Evolutionary conservation across 169 alveolate species (phyloP).

Genomic region (Cryptosporidium viatorum): DNA sequence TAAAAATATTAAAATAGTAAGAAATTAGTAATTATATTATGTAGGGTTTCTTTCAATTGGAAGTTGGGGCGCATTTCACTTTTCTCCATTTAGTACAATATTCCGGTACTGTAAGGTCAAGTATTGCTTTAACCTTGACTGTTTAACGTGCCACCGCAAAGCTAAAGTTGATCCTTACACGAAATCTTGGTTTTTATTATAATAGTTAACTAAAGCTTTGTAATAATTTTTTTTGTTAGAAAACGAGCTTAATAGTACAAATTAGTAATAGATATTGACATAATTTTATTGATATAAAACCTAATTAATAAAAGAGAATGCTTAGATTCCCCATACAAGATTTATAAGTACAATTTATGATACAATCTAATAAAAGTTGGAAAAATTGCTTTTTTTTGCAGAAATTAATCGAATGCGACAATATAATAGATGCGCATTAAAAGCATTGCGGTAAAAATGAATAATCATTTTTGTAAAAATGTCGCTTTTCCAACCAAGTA

Average conservation of each 20-base stretch:
- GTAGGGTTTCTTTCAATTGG: not conserved
- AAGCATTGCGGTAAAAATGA: conserved; percentile 23
- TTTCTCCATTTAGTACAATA: not conserved
- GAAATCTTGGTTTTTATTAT: not conserved
- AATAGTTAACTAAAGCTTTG: too few relatives aligned
- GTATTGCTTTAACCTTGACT: not conserved
- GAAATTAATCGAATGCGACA: not conserved
- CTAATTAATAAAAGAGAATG: not conserved
- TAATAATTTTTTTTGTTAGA: not conserved
- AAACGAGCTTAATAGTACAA: not conserved
- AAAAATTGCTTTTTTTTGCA: not conserved
- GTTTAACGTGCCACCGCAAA: not conserved
- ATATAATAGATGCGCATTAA: not conserved
- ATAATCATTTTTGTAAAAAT: not conserved
- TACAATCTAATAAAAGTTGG: too few relatives aligned
- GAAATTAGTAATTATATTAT: not conserved
- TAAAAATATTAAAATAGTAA: too few relatives aligned
- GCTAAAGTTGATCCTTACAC: too few relatives aligned
- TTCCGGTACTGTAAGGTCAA: too few relatives aligned
- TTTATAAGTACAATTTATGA: too few relatives aligned
- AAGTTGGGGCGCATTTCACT: not conserved
- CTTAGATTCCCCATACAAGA: too few relatives aligned
- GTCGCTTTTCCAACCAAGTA: conserved; percentile 92
- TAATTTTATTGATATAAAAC: too few relatives aligned
- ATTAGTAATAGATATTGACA: not conserved